Evolutionary conservation across 2,329 filamentous ascomycete genomes (phyloP).

Genomic region (Fusarium illudens): DNA sequence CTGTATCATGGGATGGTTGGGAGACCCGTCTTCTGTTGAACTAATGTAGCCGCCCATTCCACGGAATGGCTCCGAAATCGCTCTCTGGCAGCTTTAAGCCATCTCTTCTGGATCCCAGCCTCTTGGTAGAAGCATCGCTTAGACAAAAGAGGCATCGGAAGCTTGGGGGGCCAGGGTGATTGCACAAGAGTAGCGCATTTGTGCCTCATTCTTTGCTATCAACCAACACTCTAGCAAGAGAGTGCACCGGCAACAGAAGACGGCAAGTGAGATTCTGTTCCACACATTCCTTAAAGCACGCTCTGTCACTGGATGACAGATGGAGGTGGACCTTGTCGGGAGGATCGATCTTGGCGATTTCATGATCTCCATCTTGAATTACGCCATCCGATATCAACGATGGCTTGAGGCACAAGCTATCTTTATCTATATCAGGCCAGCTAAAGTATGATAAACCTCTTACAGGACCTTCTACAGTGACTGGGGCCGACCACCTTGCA

Average conservation of each 20-base stretch:
- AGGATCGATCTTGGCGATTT: background rate
- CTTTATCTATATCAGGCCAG: background rate
- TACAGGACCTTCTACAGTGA: background rate
- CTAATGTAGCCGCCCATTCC: background rate
- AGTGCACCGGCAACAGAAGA: background rate
- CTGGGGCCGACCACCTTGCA: background rate
- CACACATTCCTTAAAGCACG: background rate
- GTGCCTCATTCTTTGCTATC: background rate
- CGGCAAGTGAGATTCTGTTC: background rate
- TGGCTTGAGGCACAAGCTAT: background rate
- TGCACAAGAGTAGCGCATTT: background rate
- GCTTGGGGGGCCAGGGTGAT: background rate
- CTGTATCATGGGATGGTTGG: background rate
- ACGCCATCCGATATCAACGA: background rate
- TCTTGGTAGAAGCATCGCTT: background rate
- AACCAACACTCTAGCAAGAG: background rate
- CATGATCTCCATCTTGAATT: background rate
- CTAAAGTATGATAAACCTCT: too few species aligned
- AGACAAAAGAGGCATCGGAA: background rate
- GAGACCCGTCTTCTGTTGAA: background rate
- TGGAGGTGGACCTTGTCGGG: background rate
- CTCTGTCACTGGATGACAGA: background rate
- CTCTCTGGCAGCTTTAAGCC: background rate
- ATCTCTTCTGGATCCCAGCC: background rate
- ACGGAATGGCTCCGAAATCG: background rate